These are phyloP conservation scores for Phytophthora ohioensis DNA, from an alignment of 352 stramenopile genomes.

Conservation along the genomic window DNA sequence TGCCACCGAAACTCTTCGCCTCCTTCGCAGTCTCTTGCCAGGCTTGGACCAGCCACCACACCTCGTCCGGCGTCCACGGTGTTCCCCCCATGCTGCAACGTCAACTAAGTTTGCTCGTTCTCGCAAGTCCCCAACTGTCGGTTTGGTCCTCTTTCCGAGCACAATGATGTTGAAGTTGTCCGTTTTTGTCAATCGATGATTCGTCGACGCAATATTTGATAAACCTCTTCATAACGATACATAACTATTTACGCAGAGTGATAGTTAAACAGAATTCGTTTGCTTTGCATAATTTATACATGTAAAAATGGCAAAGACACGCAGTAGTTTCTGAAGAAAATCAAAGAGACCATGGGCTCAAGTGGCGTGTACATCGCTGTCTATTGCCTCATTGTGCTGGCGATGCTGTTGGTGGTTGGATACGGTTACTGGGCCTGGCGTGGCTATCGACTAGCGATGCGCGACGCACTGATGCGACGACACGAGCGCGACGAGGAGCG, in stretches of 20 bases:
- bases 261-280: not conserved
- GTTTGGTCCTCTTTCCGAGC: not conserved
- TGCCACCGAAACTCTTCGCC: not conserved
- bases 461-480: conserved; percentile 36
- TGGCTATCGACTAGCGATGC: conserved; percentile 37
- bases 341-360: conserved; percentile 14
- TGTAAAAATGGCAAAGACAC: not conserved
- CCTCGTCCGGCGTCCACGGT: conserved; percentile 18
- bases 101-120: not conserved
- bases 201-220: not conserved
- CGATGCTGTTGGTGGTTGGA: conserved; percentile 34
- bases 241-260: too few relatives aligned
- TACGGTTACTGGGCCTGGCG: conserved; percentile 41
- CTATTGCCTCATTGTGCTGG: conserved; percentile 44
- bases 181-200: conserved; percentile 39
- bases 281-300: too few relatives aligned
- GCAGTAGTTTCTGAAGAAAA: not conserved
- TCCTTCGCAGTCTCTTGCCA: conserved; percentile 16
- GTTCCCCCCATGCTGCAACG: not conserved
- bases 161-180: conserved; percentile 19
- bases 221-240: too few relatives aligned
- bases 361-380: conserved; percentile 36
- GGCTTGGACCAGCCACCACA: conserved; percentile 23
- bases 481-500: conserved; percentile 41
- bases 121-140: conserved; percentile 17